These are phyloP conservation scores for Anisodus tanguticus DNA, from an alignment of 257 asterid genomes.

Conservation along the genomic window DNA sequence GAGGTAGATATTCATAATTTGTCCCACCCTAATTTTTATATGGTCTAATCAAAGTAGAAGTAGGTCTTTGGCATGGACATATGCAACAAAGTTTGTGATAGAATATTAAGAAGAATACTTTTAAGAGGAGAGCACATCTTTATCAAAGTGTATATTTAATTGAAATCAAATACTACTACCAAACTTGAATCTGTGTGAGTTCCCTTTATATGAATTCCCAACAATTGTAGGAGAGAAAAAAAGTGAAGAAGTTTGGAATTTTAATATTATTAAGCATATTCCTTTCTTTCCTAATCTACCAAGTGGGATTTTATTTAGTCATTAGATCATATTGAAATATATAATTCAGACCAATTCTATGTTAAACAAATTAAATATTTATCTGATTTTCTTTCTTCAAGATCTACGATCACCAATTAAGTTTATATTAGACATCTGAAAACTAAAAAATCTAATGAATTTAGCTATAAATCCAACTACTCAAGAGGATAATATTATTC, in stretches of 20 bases:
- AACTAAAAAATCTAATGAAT: neutral
- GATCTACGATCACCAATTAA: neutral
- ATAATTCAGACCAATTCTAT: neutral
- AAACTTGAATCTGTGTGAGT: neutral
- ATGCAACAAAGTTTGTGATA: neutral
- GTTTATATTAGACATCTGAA: neutral
- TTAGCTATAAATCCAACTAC: neutral
- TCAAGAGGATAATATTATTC: neutral
- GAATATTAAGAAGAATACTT: constrained; percentile 5
- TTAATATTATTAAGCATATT: constrained; percentile 13
- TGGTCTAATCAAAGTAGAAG: neutral
- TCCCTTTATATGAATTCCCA: neutral
- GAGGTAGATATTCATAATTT: neutral
- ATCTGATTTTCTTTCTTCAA: neutral
- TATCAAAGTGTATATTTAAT: constrained; percentile 11
- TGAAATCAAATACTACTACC: constrained; percentile 20
- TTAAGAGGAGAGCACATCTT: constrained; percentile 6
- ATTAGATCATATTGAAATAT: neutral
- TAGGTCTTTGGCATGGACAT: constrained; percentile 7
- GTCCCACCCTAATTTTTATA: neutral
- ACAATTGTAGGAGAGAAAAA: neutral
- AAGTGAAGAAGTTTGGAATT: neutral
- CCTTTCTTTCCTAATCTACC: constrained; percentile 13
- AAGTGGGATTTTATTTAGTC: constrained; percentile 23
- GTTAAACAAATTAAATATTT: neutral